These are phyloP conservation scores for Pythium pyrilobum DNA, from an alignment of 352 stramenopile genomes.

Conservation along the genomic window DNA sequence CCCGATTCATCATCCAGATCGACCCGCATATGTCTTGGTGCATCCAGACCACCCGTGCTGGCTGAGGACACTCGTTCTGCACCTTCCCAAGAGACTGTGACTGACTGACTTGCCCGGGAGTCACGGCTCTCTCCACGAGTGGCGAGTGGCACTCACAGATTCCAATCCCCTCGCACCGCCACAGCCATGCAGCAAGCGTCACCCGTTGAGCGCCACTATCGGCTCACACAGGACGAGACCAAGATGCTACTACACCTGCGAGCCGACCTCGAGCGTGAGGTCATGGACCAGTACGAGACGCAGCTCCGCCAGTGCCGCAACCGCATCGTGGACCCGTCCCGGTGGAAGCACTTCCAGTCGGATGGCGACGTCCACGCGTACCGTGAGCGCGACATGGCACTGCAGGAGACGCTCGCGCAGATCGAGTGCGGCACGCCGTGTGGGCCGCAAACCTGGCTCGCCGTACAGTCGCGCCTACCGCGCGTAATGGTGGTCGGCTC, in stretches of 20 bases:
- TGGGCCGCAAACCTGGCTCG: constrained; percentile 3
- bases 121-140: too few species aligned
- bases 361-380: constrained; percentile 34
- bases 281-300: constrained; percentile 26
- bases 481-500: constrained; percentile 34
- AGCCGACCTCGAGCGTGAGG: constrained; percentile 13
- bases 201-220: not conserved
- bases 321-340: constrained; percentile 21
- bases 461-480: not conserved
- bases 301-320: not conserved
- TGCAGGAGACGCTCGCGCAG: not conserved
- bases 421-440: not conserved
- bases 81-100: too few species aligned
- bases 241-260: not conserved
- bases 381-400: constrained; percentile 13
- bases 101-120: too few species aligned
- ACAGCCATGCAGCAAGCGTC: not conserved
- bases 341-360: constrained; percentile 39
- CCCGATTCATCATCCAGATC: too few species aligned
- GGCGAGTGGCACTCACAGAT: too few species aligned
- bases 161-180: not conserved
- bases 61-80: too few species aligned
- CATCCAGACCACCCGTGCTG: too few species aligned
- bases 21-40: too few species aligned
- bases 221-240: not conserved